Base-by-base conservation (phyloP, 2,329 filamentous ascomycete genomes). In the Beauveria asiatica region DNA sequence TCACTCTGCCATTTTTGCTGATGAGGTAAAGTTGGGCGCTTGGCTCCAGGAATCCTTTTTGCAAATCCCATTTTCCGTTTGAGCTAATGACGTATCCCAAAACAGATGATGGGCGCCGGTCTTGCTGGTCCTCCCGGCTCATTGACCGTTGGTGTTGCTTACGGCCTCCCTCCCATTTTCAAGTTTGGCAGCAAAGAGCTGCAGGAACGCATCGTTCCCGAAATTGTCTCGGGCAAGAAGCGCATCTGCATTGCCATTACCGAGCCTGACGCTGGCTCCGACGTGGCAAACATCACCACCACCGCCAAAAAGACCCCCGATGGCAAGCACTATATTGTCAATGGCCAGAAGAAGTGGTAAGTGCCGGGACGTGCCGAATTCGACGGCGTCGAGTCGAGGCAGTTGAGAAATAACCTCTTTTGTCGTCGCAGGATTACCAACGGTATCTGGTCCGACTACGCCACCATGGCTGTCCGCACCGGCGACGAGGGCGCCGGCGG, bases 231-330 rank as follows among this genome's bases (percentile, higher is more conserved):
- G 0, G 86, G 86, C 7, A 80, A 79, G 68, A 89, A 85, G 73
- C 77, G 88, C 46, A 78, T 79, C 16, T 92, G 88, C 67, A 90
- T 92, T 65, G 89, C 88, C 10, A 90, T 92, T 66, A 92, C 89
- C 0, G 89, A 92, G 69, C 89, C 89, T 0, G 84, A 66, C 57
- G 87, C 87, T 0, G 88, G 89, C 0, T 85, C 81, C 57, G 88
- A 92, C 68, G 89, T 92, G 1, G 86, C 87, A 7, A 87, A 86
- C 66, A 88, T 91, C 64, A 79, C 80, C 4, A 90, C 88, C 0
- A 88, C 83, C 0, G 88, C 88, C 2, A 75, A 72, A 4, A 86
- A 84, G 70, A 81, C 78, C 7, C 68, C 76, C 0, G 84, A 87
- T 67, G 87, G 87, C 11, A 85, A 84, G 69, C 75, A 83, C 66